phyloP scores from a whole-genome alignment of 164 flowering plant genomes.

The Magnolia kwangsiensis region DNA sequence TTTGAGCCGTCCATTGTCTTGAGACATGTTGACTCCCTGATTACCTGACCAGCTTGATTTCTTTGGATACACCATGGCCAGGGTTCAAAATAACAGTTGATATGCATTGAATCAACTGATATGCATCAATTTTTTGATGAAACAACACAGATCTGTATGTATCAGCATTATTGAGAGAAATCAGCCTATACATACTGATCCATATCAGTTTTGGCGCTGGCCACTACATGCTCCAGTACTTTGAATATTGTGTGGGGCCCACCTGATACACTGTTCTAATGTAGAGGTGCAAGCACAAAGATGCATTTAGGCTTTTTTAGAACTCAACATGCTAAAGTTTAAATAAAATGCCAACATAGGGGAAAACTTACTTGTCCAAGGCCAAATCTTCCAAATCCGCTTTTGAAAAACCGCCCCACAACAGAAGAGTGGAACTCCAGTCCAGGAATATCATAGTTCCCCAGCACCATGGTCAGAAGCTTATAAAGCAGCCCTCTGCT shows the following conservation, averaged over 20 bases:
- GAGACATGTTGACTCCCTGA: too few species aligned
- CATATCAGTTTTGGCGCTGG: too few species aligned
- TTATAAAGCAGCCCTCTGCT: conserved; percentile 65
- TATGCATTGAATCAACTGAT: neutral
- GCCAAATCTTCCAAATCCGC: conserved; percentile 97
- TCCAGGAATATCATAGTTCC: conserved; percentile 70
- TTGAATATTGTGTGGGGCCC: neutral
- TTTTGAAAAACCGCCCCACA: conserved; percentile 88
- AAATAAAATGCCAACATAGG: neutral
- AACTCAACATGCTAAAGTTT: neutral
- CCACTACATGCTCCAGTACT: neutral
- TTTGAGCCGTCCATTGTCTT: too few species aligned
- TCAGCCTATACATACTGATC: too few species aligned
- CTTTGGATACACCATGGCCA: neutral
- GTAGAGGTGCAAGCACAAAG: neutral
- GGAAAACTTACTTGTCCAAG: conserved; percentile 70
- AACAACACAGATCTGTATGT: neutral
- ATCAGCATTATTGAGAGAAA: too few species aligned
- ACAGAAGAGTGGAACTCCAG: conserved; percentile 92
- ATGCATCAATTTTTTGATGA: neutral
- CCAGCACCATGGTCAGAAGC: conserved; percentile 54
- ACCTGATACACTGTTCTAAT: neutral
- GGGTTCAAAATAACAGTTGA: neutral
- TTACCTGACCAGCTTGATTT: neutral
- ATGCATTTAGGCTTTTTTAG: neutral